Evolutionary conservation across 345 rosid species (phyloP), one percentile per base, ranked within the genome.

Genomic region (Gynandropsis gynandra): DNA sequence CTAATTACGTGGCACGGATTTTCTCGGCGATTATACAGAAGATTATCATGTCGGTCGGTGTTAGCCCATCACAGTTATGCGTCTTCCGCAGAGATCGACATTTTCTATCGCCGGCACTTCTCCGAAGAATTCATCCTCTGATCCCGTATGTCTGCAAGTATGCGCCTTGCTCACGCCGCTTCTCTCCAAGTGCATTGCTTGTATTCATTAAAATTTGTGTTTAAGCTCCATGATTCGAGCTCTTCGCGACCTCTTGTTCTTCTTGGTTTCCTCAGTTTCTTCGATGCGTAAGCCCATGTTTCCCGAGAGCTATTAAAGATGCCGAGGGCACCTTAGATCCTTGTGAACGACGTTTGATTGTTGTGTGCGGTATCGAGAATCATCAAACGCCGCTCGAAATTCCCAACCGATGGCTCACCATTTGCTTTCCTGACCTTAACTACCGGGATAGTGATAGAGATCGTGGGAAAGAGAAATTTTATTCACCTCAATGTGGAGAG

Each of bases 331-430:
- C 24, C 27, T 29, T 78, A 42, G 80, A 79, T 52, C 71, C 83
- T 16, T 57, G 56, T 18, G 89, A 85, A 63, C 80, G 74, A 50
- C 80, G 89, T 4, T 61, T 52, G 57, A 50, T 85, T 32, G 42
- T 42, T 32, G 77, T 81, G n/a, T 17, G 82, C 76, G 9, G 34
- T 85, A 7, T 66, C 80, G 45, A 72, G 56, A 37, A 38, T 81
- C 4, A 62, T 81, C 31, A 85, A 85, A 63, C 62, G 24, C 1
- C 19, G 42, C 8, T n/a, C n/a, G n/a, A n/a, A n/a, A n/a, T n/a
- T n/a, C n/a, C n/a, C n/a, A n/a, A n/a, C n/a, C n/a, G n/a, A n/a
- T n/a, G n/a, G n/a, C n/a, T n/a, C n/a, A n/a, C n/a, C n/a, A n/a
- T n/a, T n/a, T n/a, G n/a, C n/a, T n/a, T n/a, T n/a, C n/a, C n/a